Evolutionary conservation across 495 filamentous ascomycete genomes (phyloP), one percentile per base, ranked within the genome.

Genomic region (Endocarpon pusillum): DNA sequence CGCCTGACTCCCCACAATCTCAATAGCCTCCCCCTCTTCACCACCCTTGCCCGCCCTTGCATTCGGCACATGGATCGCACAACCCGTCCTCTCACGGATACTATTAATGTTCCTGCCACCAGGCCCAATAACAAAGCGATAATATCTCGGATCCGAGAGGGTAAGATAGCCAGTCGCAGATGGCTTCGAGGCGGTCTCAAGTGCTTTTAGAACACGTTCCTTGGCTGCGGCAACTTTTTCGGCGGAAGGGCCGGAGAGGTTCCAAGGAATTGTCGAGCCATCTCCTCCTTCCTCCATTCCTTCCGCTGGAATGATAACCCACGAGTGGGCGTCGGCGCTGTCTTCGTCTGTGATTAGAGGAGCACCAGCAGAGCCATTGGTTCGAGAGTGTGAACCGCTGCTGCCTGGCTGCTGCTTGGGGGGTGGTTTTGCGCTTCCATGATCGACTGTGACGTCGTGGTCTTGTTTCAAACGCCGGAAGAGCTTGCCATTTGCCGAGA

Each of bases 261-360:
- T 70, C 89, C 89, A 99, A 9, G 91, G 82, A 43, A 94, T 93
- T 12, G 81, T 74, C n/a, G n/a, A n/a, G n/a, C n/a, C n/a, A n/a
- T n/a, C n/a, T n/a, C n/a, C n/a, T 19, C 70, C 78, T 21, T 78
- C 67, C 35, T 81, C 68, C 16, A 53, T 49, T 9, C 57, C 58
- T 8, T 40, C 45, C 3, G 52, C 46, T 29, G 49, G 42, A 30
- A 86, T 61, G 4, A 84, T 52, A 37, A 79, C 79, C 81, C 82
- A 97, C 1, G 74, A 79, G 59, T 89, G 73, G 19, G 59, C 65
- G 21, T 82, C 69, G 1, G 62, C 56, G 10, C 65, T 45, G 0
- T 61, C 59, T 28, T 89, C 77, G 43, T 96, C 87, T 3, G 81
- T 94, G 52, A 94, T 96, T 40, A 96, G 54, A 21, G 86, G 91